Conservation (phyloP, 805 yeast species). For the Torulaspora microellipsoides region DNA sequence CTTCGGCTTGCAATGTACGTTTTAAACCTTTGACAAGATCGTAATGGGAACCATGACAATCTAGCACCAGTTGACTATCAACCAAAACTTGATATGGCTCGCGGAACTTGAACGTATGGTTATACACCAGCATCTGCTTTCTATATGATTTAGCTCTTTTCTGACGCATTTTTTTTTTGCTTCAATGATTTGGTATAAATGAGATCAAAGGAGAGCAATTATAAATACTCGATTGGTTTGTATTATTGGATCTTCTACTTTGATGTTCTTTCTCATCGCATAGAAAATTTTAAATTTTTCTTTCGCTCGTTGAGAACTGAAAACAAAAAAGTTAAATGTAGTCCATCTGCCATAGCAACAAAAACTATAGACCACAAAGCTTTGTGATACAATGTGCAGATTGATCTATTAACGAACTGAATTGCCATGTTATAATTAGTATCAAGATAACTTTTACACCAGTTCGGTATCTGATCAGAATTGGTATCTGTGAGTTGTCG, state of each 20-base stretch:
- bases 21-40: constrained; percentile 78
- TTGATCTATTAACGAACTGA: constrained; percentile 3
- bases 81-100: constrained; percentile 89
- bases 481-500: constrained; percentile 2
- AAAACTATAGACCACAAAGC: neutral
- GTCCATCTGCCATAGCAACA: too few relatives aligned
- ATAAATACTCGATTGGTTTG: too few relatives aligned
- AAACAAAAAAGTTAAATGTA: too few relatives aligned
- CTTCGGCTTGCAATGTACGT: constrained; percentile 78
- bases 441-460: neutral
- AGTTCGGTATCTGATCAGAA: constrained; percentile 3
- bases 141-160: constrained; percentile 92
- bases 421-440: constrained; percentile 5
- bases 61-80: constrained; percentile 72
- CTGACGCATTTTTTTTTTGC: constrained; percentile 67
- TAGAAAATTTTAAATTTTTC: constrained; percentile 3
- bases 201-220: too few relatives aligned
- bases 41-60: constrained; percentile 61
- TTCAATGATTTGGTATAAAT: neutral
- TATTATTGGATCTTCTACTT: too few relatives aligned
- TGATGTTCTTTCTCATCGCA: constrained; percentile 4
- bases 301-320: too few relatives aligned
- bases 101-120: constrained; percentile 84
- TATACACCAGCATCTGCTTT: constrained; percentile 83
- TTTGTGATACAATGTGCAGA: neutral